Evolutionary conservation across 2,329 filamentous ascomycete genomes (phyloP).

Genomic region (Sporothrix inflata): DNA sequence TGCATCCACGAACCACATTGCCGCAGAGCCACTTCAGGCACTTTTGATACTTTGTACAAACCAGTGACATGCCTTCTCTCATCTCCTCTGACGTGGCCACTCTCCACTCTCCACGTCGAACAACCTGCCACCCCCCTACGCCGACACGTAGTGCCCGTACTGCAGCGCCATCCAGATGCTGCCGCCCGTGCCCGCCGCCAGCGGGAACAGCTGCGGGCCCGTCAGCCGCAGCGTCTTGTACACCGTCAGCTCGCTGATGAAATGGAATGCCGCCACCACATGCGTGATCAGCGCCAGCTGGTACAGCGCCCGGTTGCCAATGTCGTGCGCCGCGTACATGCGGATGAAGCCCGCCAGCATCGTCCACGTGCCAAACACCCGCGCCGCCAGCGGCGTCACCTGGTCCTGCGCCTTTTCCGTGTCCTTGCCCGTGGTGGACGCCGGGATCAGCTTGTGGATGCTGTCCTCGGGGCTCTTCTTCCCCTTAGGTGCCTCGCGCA

Average conservation of each 20-base stretch:
- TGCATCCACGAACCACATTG: too few relatives aligned
- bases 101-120: background rate
- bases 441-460: conserved; percentile 55
- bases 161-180: conserved; percentile 67
- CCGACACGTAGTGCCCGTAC: conserved; percentile 67
- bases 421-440: conserved; percentile 49
- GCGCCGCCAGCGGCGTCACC: conserved; percentile 74
- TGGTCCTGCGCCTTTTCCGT: conserved; percentile 56
- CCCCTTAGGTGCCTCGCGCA: conserved; percentile 41
- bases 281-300: conserved; percentile 83
- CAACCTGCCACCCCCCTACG: background rate
- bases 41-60: too few relatives aligned
- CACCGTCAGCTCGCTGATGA: conserved; percentile 76
- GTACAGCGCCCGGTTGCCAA: conserved; percentile 73
- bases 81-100: background rate
- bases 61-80: too few relatives aligned
- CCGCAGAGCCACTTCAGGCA: too few relatives aligned
- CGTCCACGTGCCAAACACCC: conserved; percentile 88
- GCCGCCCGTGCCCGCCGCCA: conserved; percentile 50
- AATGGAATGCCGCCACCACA: conserved; percentile 75
- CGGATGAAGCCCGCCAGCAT: conserved; percentile 76
- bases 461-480: conserved; percentile 54
- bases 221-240: conserved; percentile 75
- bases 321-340: conserved; percentile 81
- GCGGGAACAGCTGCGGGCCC: conserved; percentile 58